A percentile compares a stretch with the other conserved stretches of the same genome.
These are phyloP conservation scores for Gossypium schwendimanii DNA, from an alignment of 441 rosid species.

Conservation along the genomic window DNA sequence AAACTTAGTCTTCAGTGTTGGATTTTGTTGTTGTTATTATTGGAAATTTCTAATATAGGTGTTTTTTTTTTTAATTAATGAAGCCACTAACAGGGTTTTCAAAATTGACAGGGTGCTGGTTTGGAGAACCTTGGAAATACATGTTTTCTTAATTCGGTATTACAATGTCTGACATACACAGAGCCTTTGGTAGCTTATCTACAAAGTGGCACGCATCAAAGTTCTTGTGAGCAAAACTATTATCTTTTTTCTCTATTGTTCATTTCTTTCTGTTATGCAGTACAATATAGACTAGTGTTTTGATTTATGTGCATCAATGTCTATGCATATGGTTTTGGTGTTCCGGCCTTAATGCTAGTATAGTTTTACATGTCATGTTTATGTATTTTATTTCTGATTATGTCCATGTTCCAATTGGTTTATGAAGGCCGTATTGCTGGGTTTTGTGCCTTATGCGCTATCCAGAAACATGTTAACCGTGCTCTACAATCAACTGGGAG, in stretches of 20 bases:
- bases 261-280: not conserved
- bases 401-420: conserved; percentile 15
- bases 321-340: not conserved
- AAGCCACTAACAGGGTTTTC: not conserved
- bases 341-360: not conserved
- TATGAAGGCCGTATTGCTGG: conserved; percentile 83
- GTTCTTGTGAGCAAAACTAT: conserved; percentile 53
- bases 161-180: conserved; percentile 90
- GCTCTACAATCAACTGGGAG: conserved; percentile 73
- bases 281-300: not conserved
- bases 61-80: not conserved
- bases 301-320: not conserved
- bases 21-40: not conserved
- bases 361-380: not conserved
- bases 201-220: conserved; percentile 75
- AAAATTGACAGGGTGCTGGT: conserved; percentile 81
- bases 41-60: not conserved
- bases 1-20: not conserved
- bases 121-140: conserved; percentile 90
- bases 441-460: conserved; percentile 94
- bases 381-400: conserved; percentile 8
- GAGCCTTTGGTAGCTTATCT: conserved; percentile 90
- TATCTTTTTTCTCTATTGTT: not conserved
- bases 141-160: conserved; percentile 86
- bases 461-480: conserved; percentile 83